Conservation (phyloP, 2,329 filamentous ascomycete genomes). For the Acarospora socialis region DNA sequence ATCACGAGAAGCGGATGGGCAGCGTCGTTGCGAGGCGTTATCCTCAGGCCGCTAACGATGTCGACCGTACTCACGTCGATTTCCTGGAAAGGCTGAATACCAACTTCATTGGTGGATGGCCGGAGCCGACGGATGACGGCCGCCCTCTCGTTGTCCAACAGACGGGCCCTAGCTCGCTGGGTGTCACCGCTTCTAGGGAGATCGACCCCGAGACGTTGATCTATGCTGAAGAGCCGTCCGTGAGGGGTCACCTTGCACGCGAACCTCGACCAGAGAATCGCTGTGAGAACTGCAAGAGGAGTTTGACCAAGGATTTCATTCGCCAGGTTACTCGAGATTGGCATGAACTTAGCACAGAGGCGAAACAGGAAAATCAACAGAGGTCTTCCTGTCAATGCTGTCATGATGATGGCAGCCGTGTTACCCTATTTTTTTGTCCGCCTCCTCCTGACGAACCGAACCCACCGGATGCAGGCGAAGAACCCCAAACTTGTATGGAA, state of each 20-base stretch:
- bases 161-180: too few species aligned
- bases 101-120: conserved; percentile 15
- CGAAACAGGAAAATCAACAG: too few species aligned
- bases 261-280: conserved; percentile 8
- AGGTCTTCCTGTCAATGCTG: too few species aligned
- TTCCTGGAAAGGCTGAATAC: conserved; percentile 16
- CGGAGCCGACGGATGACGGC: conserved; percentile 9
- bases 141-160: too few species aligned
- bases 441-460: conserved; percentile 10
- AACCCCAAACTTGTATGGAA: conserved; percentile 14
- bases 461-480: neutral
- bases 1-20: conserved; percentile 18
- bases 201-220: conserved; percentile 18
- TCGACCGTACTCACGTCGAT: conserved; percentile 10
- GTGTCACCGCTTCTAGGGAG: conserved; percentile 18
- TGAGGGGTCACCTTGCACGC: conserved; percentile 21
- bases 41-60: conserved; percentile 19
- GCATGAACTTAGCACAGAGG: too few species aligned
- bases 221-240: conserved; percentile 22
- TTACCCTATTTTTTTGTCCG: too few species aligned
- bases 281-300: conserved; percentile 21
- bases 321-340: too few species aligned
- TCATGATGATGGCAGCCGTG: too few species aligned
- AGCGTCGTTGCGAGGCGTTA: conserved; percentile 14
- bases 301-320: too few species aligned